Conservation (phyloP, 768 basidiomycete genomes). For the Russula griseocarnosa region DNA sequence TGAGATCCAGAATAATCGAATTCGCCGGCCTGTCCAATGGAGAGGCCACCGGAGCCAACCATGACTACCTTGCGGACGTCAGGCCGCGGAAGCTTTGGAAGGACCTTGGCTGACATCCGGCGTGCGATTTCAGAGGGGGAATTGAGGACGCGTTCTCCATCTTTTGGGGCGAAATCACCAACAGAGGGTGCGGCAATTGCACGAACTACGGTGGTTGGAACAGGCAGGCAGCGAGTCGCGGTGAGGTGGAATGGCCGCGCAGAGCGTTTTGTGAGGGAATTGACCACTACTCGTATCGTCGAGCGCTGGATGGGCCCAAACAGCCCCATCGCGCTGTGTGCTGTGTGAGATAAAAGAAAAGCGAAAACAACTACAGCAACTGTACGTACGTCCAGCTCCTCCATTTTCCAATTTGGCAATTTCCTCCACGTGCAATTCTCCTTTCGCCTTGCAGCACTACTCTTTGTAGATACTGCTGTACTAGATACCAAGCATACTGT, state of each 20-base stretch:
- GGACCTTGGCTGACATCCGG: slow-evolving; percentile 87
- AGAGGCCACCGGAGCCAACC: slow-evolving; percentile 92
- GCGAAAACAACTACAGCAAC: no score
- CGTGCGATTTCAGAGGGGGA: slow-evolving; percentile 94
- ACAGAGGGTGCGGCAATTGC: slow-evolving; percentile 34
- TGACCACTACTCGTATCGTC: neutral
- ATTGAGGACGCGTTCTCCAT: slow-evolving; percentile 70
- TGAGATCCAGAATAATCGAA: slow-evolving; percentile 99
- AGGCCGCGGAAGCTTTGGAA: slow-evolving; percentile 86
- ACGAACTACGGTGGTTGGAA: slow-evolving; percentile 22
- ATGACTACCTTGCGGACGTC: slow-evolving; percentile 94
- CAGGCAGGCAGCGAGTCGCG: slow-evolving; percentile 9
- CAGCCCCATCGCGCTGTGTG: slow-evolving; percentile 17
- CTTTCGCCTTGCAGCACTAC: no score
- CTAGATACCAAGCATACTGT: no score
- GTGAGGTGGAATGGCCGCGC: slow-evolving; percentile 19
- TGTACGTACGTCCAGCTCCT: neutral
- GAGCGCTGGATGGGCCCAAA: slow-evolving; percentile 20
- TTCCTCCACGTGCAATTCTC: no score
- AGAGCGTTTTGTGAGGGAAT: neutral
- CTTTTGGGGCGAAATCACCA: slow-evolving; percentile 31
- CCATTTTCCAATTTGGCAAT: neutral
- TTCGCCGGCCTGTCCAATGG: slow-evolving; percentile 98
- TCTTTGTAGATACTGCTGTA: no score
- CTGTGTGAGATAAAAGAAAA: neutral